Conservation (phyloP, 164 flowering plant genomes). For the Macadamia integrifolia region DNA sequence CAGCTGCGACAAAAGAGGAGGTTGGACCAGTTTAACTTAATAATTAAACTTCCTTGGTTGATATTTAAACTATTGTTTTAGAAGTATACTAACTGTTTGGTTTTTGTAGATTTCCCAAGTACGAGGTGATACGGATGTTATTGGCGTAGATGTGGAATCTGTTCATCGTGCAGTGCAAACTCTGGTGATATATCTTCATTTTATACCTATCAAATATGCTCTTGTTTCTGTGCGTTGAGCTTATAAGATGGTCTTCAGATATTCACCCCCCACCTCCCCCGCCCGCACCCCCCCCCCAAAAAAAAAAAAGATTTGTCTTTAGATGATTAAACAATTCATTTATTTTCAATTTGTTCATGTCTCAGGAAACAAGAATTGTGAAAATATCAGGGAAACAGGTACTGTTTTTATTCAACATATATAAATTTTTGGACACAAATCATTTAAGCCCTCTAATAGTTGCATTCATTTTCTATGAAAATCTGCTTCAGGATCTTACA, state of each 20-base stretch:
- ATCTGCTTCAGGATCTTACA: constrained; percentile 36
- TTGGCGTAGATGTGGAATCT: constrained; percentile 35
- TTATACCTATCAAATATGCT: not conserved
- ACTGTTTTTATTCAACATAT: constrained; percentile 1
- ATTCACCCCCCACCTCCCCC: no score
- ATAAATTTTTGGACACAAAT: not conserved
- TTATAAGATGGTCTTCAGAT: not conserved
- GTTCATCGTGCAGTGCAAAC: constrained; percentile 47
- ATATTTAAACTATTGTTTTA: constrained; percentile 2
- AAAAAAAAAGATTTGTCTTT: not conserved
- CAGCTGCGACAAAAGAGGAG: constrained; percentile 50
- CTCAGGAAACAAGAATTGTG: constrained; percentile 57
- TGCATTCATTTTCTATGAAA: constrained; percentile 2
- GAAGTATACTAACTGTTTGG: constrained; percentile 1
- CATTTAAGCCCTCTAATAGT: constrained; percentile 4
- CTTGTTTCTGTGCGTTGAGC: not conserved
- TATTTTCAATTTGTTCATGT: constrained; percentile 10
- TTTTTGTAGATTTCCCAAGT: constrained; percentile 39
- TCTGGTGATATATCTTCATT: constrained; percentile 38
- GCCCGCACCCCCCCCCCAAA: no score
- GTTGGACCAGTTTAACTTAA: constrained; percentile 24
- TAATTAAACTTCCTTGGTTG: not conserved
- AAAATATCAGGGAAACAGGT: constrained; percentile 77
- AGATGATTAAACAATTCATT: constrained; percentile 3
- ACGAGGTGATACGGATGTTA: constrained; percentile 27